Evolutionary conservation across 495 filamentous ascomycete genomes (phyloP), one percentile per base, ranked within the genome.

Genomic region (Trichoderma orchidacearum): DNA sequence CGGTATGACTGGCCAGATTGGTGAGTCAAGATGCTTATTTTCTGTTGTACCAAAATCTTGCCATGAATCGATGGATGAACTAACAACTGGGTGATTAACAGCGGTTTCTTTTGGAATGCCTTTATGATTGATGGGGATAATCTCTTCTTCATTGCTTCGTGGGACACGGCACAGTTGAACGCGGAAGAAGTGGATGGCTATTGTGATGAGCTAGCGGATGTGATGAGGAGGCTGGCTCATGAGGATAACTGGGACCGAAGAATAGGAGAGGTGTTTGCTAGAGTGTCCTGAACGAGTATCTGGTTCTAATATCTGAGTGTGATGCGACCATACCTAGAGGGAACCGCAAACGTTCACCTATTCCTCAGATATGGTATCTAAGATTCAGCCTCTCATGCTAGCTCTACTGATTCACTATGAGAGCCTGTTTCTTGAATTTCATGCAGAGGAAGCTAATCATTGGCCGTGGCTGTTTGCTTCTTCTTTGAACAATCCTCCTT

Each of bases 121-220:
- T 63, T 58, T 27, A 59, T 61, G 59, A n/a, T 61, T 18, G 59
- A 61, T 54, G 30, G 32, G 21, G 45, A 30, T 3, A 57, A 63
- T 30, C 13, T 63, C 25, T 57, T 59, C n/a, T 59, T 61, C 54
- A 52, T 57, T 34, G 61, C 59, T 3, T 57, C 56, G n/a, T 63
- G 61, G 61, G 61, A 63, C 51, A 63, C 61, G 23, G 59, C 61
- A 6, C 61, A 63, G 59, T 41, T 63, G 59, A 59, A 30, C 18
- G 38, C 51, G 12, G 55, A 36, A 15, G 56, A 63, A 30, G 41
- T 63, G 1, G 59, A 63, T 7, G 54, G 30, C 1, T 41, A 35
- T 30, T 51, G 48, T 27, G 54, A 60, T 31, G 30, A 5, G 1
- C 23, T 60, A 15, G 41, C 54, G 7, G 28, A 56, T 17, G 34